A percentile compares a stretch with the other conserved stretches of the same genome.
These are phyloP conservation scores for Lactifluus pinguis DNA, from an alignment of 768 basidiomycete genomes.

Conservation along the genomic window DNA sequence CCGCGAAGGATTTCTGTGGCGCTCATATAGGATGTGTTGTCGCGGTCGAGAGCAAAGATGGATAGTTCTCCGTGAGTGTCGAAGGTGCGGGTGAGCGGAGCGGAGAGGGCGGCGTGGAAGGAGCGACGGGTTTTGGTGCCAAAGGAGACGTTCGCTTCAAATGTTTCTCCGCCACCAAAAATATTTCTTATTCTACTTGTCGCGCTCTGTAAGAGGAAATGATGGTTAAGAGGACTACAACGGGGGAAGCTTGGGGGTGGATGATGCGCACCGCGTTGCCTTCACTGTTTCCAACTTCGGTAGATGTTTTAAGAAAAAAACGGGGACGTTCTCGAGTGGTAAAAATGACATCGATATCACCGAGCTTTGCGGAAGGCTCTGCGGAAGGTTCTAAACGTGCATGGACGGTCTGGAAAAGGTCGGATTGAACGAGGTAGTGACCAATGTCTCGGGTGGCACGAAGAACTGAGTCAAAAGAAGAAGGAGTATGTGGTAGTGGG, in stretches of 20 bases:
- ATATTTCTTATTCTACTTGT: slow-evolving; percentile 79
- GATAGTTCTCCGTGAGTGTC: slow-evolving; percentile 61
- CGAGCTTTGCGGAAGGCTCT: slow-evolving; percentile 41
- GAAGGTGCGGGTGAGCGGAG: slow-evolving; percentile 55
- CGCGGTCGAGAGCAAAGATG: slow-evolving; percentile 67
- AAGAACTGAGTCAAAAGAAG: slow-evolving; percentile 57
- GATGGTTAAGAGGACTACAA: slow-evolving; percentile 11
- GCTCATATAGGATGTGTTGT: slow-evolving; percentile 72
- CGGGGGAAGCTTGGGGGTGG: neutral
- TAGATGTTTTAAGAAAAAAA: slow-evolving; percentile 71
- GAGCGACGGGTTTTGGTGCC: slow-evolving; percentile 85
- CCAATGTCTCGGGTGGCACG: slow-evolving; percentile 61
- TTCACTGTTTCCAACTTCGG: slow-evolving; percentile 90
- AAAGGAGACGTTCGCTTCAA: slow-evolving; percentile 73
- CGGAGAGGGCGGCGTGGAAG: slow-evolving; percentile 58
- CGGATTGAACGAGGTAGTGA: slow-evolving; percentile 57
- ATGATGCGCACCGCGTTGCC: slow-evolving; percentile 70
- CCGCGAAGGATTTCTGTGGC: slow-evolving; percentile 58
- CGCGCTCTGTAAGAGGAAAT: slow-evolving; percentile 42
- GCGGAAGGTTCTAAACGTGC: slow-evolving; percentile 52
- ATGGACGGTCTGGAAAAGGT: slow-evolving; percentile 64
- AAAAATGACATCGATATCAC: slow-evolving; percentile 76
- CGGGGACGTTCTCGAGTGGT: slow-evolving; percentile 67
- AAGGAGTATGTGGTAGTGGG: slow-evolving; percentile 14
- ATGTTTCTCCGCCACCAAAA: slow-evolving; percentile 83